Evolutionary conservation across 768 basidiomycete genomes (phyloP).

Genomic region (Dioszegia aurantiaca): DNA sequence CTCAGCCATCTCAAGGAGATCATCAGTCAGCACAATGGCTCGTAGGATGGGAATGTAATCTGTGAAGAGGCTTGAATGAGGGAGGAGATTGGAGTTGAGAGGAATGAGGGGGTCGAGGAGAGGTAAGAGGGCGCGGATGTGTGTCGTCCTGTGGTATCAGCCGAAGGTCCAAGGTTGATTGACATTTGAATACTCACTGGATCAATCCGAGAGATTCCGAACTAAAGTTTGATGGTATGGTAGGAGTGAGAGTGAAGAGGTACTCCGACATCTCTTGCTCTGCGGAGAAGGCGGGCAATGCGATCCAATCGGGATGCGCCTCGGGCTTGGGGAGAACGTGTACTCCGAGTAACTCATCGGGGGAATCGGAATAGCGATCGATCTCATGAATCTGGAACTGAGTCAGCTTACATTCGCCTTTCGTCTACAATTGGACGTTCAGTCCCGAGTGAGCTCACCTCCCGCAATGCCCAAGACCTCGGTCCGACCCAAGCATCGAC

Average conservation of each 20-base stretch:
- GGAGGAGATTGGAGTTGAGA: conserved; percentile 55
- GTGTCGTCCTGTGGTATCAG: conserved; percentile 21
- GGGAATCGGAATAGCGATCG: conserved; percentile 12
- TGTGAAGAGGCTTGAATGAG: conserved; percentile 58
- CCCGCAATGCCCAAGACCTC: conserved; percentile 50
- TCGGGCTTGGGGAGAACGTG: conserved; percentile 30
- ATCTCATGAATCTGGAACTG: conserved; percentile 11
- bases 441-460: no score
- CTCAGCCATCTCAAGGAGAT: conserved; percentile 52
- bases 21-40: conserved; percentile 66
- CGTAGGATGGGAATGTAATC: conserved; percentile 72
- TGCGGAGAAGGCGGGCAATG: conserved; percentile 16
- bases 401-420: conserved; percentile 1
- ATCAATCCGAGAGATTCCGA: background rate
- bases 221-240: background rate
- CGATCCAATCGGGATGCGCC: conserved; percentile 20
- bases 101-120: conserved; percentile 59
- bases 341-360: conserved; percentile 37
- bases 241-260: background rate
- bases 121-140: conserved; percentile 33
- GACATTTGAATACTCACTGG: background rate
- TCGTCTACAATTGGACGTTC: background rate
- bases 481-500: conserved; percentile 59
- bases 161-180: background rate
- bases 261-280: background rate